A percentile compares a stretch with the other conserved stretches of the same genome.
phyloP scores from a whole-genome alignment of 2,329 filamentous ascomycete species.

The Fusarium anthophilum region DNA sequence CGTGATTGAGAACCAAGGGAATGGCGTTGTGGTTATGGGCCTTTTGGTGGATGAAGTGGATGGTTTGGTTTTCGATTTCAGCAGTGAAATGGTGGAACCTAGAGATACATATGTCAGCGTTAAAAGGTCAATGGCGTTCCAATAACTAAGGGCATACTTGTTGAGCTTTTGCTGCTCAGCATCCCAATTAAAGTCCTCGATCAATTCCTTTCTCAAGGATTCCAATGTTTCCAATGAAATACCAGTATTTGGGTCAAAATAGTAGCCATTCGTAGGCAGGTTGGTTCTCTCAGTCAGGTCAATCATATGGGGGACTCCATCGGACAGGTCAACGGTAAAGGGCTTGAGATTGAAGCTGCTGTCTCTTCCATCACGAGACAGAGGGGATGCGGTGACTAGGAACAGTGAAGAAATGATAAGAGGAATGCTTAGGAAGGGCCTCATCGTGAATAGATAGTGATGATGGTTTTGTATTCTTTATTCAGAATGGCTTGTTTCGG shows the following conservation, averaged over 20 bases:
- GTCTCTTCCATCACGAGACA: background rate
- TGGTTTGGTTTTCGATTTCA: background rate
- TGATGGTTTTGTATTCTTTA: background rate
- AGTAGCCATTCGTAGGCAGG: background rate
- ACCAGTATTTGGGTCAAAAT: background rate
- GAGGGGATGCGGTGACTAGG: background rate
- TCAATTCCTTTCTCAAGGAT: background rate
- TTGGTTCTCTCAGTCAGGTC: background rate
- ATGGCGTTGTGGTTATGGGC: background rate
- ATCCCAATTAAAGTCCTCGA: background rate
- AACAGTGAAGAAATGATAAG: background rate
- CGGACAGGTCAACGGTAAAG: background rate
- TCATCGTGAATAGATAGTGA: background rate
- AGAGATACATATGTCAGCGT: background rate
- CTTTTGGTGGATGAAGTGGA: background rate
- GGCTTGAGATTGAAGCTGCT: background rate
- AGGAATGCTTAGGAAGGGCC: background rate
- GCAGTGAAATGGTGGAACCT: background rate
- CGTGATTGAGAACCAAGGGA: background rate
- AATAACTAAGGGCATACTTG: background rate
- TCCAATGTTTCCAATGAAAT: fast-evolving
- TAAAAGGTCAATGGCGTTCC: fast-evolving
- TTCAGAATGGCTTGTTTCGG: background rate
- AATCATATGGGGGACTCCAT: background rate
- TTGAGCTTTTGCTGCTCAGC: background rate